phyloP scores from a whole-genome alignment of 1,284 basidiomycete species.

The Gomphus bonarii region DNA sequence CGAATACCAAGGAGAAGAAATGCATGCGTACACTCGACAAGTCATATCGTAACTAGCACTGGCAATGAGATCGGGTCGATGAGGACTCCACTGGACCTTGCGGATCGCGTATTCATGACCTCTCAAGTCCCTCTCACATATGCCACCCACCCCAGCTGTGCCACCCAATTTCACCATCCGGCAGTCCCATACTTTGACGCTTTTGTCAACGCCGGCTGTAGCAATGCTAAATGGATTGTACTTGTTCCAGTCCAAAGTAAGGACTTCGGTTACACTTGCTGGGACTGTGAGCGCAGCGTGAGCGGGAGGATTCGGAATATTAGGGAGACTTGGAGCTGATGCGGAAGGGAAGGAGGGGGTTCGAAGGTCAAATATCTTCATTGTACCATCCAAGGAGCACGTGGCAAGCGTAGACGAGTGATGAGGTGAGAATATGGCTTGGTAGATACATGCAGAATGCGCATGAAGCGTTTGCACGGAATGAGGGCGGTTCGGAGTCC shows the following conservation, averaged over 20 bases:
- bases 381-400: slow-evolving; percentile 76
- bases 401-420: slow-evolving; percentile 73
- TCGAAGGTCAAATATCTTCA: slow-evolving; percentile 77
- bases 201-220: slow-evolving; percentile 73
- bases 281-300: slow-evolving; percentile 26
- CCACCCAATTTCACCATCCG: slow-evolving; percentile 24
- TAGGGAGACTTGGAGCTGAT: slow-evolving; percentile 13
- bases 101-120: slow-evolving; percentile 80
- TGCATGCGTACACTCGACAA: slow-evolving; percentile 65
- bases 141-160: slow-evolving; percentile 20
- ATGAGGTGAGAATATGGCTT: slow-evolving; percentile 87
- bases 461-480: slow-evolving; percentile 78
- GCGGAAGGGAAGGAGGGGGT: slow-evolving; percentile 32
- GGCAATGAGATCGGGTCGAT: slow-evolving; percentile 67
- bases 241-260: slow-evolving; percentile 90
- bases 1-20: neutral
- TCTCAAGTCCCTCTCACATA: slow-evolving; percentile 53
- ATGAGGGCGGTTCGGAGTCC: slow-evolving; percentile 73
- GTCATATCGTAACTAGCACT: slow-evolving; percentile 96
- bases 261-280: slow-evolving; percentile 40
- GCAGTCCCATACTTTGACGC: slow-evolving; percentile 77
- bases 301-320: slow-evolving; percentile 48
- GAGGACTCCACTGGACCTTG: slow-evolving; percentile 71
- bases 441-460: slow-evolving; percentile 79
- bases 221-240: slow-evolving; percentile 74